Evolutionary conservation across 768 basidiomycete genomes (phyloP).

Genomic region (Dioszegia hungarica): DNA sequence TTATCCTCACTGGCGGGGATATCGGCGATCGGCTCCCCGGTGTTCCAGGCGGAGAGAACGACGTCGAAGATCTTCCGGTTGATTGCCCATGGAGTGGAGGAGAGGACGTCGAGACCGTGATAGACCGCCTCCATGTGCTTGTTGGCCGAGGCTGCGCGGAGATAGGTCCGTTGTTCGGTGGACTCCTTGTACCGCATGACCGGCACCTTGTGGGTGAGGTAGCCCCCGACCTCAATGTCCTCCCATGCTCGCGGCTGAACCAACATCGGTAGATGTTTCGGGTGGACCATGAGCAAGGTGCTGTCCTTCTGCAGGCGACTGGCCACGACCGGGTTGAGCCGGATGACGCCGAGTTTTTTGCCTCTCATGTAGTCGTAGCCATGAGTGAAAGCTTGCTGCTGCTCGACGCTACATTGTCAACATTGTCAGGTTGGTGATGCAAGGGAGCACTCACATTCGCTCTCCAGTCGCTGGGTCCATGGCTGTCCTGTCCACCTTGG

Average conservation of each 20-base stretch:
- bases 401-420: constrained; percentile 61
- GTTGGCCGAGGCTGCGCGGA: constrained; percentile 65
- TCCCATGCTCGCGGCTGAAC: constrained; percentile 86
- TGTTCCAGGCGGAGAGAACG: constrained; percentile 79
- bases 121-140: constrained; percentile 80
- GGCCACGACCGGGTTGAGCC: constrained; percentile 72
- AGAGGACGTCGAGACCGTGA: constrained; percentile 82
- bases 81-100: constrained; percentile 83
- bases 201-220: constrained; percentile 66
- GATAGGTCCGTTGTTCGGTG: constrained; percentile 72
- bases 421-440: not conserved
- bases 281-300: constrained; percentile 69
- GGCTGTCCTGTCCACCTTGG: constrained; percentile 64
- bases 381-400: constrained; percentile 85
- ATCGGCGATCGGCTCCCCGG: constrained; percentile 73
- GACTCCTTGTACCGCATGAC: constrained; percentile 94
- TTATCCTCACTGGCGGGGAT: constrained; percentile 68
- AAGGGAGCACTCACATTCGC: constrained; percentile 58
- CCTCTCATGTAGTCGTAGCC: constrained; percentile 91
- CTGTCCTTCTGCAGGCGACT: constrained; percentile 72
- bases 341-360: constrained; percentile 85
- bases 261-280: constrained; percentile 93
- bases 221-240: constrained; percentile 69
- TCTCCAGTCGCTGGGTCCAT: constrained; percentile 58
- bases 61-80: constrained; percentile 72